A percentile compares a stretch with the other conserved stretches of the same genome.
Conservation (phyloP, 305 asterid species). For the Fraxinus ornus region DNA sequence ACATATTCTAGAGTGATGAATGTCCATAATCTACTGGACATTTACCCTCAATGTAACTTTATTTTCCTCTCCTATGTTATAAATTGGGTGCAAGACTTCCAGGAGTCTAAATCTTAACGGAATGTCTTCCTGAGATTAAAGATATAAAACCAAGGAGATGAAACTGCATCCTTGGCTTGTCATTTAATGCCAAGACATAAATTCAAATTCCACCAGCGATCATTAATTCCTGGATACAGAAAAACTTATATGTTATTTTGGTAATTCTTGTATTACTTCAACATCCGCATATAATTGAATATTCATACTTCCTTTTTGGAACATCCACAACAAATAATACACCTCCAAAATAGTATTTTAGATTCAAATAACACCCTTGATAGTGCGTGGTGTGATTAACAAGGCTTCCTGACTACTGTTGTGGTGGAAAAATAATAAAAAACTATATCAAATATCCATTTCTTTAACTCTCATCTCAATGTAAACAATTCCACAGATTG, state of each 20-base stretch:
- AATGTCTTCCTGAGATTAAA: neutral
- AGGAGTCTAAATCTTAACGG: neutral
- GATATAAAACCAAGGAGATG: neutral
- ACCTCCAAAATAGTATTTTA: neutral
- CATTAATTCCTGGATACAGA: neutral
- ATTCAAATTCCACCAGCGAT: neutral
- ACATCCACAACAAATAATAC: neutral
- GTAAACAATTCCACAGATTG: no score
- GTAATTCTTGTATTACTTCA: neutral
- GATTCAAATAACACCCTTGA: neutral
- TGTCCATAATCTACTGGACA: neutral
- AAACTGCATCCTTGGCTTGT: neutral
- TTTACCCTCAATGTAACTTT: neutral
- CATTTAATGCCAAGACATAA: neutral
- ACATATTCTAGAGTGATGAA: neutral
- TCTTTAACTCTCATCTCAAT: no score
- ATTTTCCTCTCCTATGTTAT: neutral
- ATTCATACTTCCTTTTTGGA: neutral
- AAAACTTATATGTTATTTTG: neutral
- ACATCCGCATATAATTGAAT: neutral
- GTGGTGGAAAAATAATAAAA: no score
- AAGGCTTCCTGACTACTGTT: no score
- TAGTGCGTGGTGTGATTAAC: neutral
- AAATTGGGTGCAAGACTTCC: neutral
- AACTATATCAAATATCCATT: no score